Percentiles rank a stretch among this genome's conserved stretches.
Evolutionary conservation across 2,329 filamentous ascomycete genomes (phyloP).

Genomic region (Ophiostoma sp.): DNA sequence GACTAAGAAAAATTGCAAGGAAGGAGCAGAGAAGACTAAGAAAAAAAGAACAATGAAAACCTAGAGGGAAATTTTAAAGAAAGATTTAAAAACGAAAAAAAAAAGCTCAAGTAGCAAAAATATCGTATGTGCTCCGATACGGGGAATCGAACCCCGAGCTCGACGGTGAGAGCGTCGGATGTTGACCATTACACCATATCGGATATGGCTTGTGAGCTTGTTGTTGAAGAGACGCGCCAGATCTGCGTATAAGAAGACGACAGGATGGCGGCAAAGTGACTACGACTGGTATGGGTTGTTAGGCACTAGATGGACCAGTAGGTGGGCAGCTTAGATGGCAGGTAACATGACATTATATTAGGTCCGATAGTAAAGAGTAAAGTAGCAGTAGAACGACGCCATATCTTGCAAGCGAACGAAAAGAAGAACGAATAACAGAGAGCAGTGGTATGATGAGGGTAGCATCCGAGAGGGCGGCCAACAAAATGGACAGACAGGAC

Average conservation of each 20-base stretch:
- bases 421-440: not conserved
- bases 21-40: not conserved
- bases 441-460: conserved; percentile 10
- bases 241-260: not conserved
- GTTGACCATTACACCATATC: conserved; percentile 17
- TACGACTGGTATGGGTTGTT: not conserved
- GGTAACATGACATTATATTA: not conserved
- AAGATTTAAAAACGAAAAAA: not conserved
- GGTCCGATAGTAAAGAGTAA: not conserved
- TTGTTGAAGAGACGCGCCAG: not conserved
- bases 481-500: not conserved
- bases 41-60: conserved; percentile 3
- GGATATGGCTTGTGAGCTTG: conserved; percentile 15
- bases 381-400: not conserved
- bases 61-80: not conserved
- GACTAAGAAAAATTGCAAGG: conserved; percentile 1
- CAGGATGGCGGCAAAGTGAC: not conserved
- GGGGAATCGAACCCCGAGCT: conserved; percentile 17
- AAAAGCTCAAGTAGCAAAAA: not conserved
- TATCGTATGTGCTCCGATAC: conserved; percentile 12
- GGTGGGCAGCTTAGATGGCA: not conserved
- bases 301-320: not conserved
- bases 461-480: not conserved
- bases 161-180: conserved; percentile 17
- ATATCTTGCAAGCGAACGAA: not conserved